These are phyloP conservation scores for Paecilomyces sp. DNA, from an alignment of 2,329 filamentous ascomycete genomes.

Conservation along the genomic window DNA sequence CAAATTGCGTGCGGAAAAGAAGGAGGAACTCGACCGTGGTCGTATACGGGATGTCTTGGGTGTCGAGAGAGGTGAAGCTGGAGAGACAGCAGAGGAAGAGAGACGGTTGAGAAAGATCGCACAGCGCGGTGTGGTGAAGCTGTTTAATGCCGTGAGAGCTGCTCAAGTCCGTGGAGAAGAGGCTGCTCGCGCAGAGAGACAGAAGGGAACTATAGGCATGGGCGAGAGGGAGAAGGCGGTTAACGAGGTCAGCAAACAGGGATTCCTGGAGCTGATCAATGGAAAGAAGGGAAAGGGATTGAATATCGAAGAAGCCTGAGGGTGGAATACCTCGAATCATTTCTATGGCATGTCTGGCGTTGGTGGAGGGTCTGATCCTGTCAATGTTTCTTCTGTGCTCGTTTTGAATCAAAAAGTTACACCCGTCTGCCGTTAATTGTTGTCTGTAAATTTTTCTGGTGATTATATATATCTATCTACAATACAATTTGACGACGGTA, in stretches of 20 bases:
- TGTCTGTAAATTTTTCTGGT: background rate
- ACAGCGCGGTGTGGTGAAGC: constrained; percentile 86
- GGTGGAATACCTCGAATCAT: constrained; percentile 2
- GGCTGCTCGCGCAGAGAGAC: constrained; percentile 58
- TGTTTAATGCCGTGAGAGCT: constrained; percentile 91
- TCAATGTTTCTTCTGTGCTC: constrained; percentile 5
- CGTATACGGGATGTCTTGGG: constrained; percentile 80
- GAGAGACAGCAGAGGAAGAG: constrained; percentile 61
- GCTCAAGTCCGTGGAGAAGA: constrained; percentile 84
- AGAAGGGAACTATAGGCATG: constrained; percentile 70
- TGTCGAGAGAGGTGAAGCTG: constrained; percentile 47
- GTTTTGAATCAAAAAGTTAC: background rate
- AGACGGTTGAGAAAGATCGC: constrained; percentile 77
- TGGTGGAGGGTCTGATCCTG: constrained; percentile 10
- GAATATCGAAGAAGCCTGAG: constrained; percentile 38
- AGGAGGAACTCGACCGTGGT: constrained; percentile 73
- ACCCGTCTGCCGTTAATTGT: background rate
- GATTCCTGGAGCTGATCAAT: constrained; percentile 79
- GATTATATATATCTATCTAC: constrained; percentile 6
- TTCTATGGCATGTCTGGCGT: constrained; percentile 25
- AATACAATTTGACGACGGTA: background rate
- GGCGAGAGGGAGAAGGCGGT: constrained; percentile 76
- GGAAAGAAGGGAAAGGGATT: constrained; percentile 46
- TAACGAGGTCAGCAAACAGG: constrained; percentile 94
- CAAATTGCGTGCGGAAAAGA: constrained; percentile 74